Evolutionary conservation across 129 eudicot species (phyloP).

Genomic region (Gnaphalium uliginosum): DNA sequence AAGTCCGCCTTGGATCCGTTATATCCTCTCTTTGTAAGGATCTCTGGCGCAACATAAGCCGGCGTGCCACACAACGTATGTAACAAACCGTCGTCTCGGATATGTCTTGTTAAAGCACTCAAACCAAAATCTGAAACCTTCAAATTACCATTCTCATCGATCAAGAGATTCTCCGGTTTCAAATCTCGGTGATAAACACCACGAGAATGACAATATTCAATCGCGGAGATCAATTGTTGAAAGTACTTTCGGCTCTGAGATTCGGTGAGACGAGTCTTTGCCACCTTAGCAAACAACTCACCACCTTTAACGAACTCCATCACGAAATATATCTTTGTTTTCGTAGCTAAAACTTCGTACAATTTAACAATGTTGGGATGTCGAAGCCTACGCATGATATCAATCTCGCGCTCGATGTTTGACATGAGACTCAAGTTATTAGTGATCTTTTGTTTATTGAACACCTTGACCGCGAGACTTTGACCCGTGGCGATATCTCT

Average conservation of each 20-base stretch:
- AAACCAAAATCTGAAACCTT: constrained; percentile 85
- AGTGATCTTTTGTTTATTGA: constrained; percentile 54
- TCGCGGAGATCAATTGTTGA: constrained; percentile 81
- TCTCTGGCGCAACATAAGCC: constrained; percentile 87
- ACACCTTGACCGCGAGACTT: constrained; percentile 73
- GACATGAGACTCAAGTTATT: constrained; percentile 30
- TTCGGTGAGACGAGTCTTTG: constrained; percentile 56
- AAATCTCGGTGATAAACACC: constrained; percentile 82
- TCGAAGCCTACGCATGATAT: constrained; percentile 55
- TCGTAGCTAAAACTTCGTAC: constrained; percentile 63
- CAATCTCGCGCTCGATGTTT: constrained; percentile 70
- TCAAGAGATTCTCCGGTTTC: constrained; percentile 75
- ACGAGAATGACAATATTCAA: constrained; percentile 66
- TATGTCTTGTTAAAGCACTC: constrained; percentile 53
- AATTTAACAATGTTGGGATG: constrained; percentile 65
- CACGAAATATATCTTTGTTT: constrained; percentile 62
- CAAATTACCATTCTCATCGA: constrained; percentile 67
- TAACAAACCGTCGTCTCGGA: constrained; percentile 52
- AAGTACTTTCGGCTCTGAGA: constrained; percentile 70
- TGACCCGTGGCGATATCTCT: constrained; percentile 54
- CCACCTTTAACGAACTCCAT: constrained; percentile 81
- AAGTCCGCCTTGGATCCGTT: constrained; percentile 68
- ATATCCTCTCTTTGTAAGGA: constrained; percentile 64
- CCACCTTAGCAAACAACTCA: constrained; percentile 59
- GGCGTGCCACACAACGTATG: constrained; percentile 88